Evolutionary conservation across 441 rosid species (phyloP), one percentile per base, ranked within the genome.

Genomic region (Erodium texanum): DNA sequence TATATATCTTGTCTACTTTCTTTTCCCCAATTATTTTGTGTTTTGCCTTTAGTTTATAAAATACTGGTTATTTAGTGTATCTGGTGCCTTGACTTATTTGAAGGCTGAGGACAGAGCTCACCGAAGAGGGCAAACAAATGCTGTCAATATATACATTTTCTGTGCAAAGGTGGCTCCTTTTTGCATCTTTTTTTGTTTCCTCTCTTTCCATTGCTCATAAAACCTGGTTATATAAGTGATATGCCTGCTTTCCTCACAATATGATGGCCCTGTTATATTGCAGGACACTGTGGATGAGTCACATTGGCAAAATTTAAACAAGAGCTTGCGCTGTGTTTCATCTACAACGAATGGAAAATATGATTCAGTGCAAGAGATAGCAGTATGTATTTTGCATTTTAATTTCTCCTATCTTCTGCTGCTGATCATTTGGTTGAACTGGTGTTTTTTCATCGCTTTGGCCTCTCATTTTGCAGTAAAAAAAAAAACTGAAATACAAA

Each of bases 21-120:
- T 32, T 32, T 32, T 32, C 36, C 36, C 36, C 36, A 4, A 32
- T 32, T 32, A 5, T 1, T 32, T 32, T 32, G 36, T 32, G 36
- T 32, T 32, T 32, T 32, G 0, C 36, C 7, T 32, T 5, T 32
- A 32, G 3, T 32, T 32, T 32, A 32, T 32, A 2, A 32, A 32
- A 32, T 32, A 32, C 6, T 32, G 36, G 7, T 32, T 32, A 32
- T 32, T 32, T 32, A 32, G 5, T 32, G 36, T 66, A 38, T 65
- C 27, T 63, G 24, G 58, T 22, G 41, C 67, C 24, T 67, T 66
- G 32, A 56, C 68, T 74, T 64, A 68, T 78, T 76, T 79, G 72
- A 78, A 93, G 99, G 99, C 96, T 58, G 99, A 89, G 83, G 96
- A 89, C 74, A 87, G 97, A 88, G 96, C 93, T 75, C 97, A 91